These are phyloP conservation scores for Viscum album DNA, from an alignment of 177 flowering plant species.

Conservation along the genomic window DNA sequence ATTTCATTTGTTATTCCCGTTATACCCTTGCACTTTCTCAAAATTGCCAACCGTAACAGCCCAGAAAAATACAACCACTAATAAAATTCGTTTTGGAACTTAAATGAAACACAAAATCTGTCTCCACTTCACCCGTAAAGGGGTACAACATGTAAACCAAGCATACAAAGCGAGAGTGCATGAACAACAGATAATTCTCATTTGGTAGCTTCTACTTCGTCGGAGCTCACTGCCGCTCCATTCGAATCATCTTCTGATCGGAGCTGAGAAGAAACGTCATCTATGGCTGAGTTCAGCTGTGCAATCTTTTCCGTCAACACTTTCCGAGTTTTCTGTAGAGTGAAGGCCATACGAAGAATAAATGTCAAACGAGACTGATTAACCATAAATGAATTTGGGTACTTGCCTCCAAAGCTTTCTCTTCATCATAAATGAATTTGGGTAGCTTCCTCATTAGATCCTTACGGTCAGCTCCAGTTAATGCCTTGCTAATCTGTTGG, in stretches of 20 bases:
- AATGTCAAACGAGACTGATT: background rate
- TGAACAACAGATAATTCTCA: slow-evolving; percentile 18
- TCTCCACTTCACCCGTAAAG: too few relatives aligned
- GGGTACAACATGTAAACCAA: background rate
- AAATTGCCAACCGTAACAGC: slow-evolving; percentile 1
- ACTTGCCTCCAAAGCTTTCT: slow-evolving; percentile 79
- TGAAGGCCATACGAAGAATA: too few relatives aligned
- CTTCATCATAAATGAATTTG: slow-evolving; percentile 83
- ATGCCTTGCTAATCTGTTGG: slow-evolving; percentile 66
- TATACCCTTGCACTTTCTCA: slow-evolving; percentile 10
- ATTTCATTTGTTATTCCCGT: slow-evolving; percentile 19
- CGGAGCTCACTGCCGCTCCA: slow-evolving; percentile 31
- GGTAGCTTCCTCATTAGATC: slow-evolving; percentile 87
- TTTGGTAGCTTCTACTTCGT: slow-evolving; percentile 44
- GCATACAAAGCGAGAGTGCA: background rate
- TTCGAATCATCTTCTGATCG: slow-evolving; percentile 43
- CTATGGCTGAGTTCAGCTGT: slow-evolving; percentile 73
- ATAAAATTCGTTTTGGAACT: too few relatives aligned
- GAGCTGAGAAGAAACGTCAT: slow-evolving; percentile 66
- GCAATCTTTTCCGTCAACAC: slow-evolving; percentile 63
- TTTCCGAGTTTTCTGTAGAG: slow-evolving; percentile 55
- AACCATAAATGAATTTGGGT: background rate
- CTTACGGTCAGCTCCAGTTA: slow-evolving; percentile 65
- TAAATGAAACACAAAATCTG: too few relatives aligned
- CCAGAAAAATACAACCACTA: background rate